Evolutionary conservation across 257 asterid species (phyloP), one percentile per base, ranked within the genome.

Genomic region (Misopates orontium): DNA sequence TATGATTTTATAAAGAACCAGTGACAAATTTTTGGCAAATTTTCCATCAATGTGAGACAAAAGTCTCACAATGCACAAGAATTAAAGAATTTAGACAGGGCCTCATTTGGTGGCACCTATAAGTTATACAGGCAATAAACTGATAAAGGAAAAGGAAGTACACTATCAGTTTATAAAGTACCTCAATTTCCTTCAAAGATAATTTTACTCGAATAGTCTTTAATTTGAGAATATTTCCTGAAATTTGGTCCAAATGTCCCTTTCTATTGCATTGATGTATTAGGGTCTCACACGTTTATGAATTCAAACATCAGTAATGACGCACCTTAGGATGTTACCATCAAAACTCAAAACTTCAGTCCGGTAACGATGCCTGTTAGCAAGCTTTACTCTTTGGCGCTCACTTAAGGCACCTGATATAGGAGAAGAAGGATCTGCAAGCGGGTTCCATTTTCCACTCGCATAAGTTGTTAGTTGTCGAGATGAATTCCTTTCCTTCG

Each of bases 401-500:
- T 88, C 99, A 71, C 89, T 82, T 64, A 60, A 80, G 82, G 90
- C 92, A 67, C 95, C 99, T 51, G 97, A 83, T 52, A 94, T 94
- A 53, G 99, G 99, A 77, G 99, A 94, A 71, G 99, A 94, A 73
- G 97, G 96, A 79, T 90, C 99, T 22, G 80, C 79, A 42, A 77
- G 86, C 14, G 99, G 97, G 68, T 88, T 94, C 99, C 99, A 94
- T 81, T 84, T 84, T 71, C 99, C 96, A 77, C 99, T 94, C 23
- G 99, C 99, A 90, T 94, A 94, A 76, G 80, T 88, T 90, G 89
- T 83, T 23, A 86, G 86, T 56, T 79, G 80, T 53, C 91, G 77
- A 55, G 95, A 72, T 71, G 82, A 71, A 53, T 66, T 79, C 78
- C 75, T 90, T 40, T 77, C 88, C 83, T 84, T 90, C 17, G 79